Evolutionary conservation across 2,329 filamentous ascomycete species (phyloP).

Genomic region (Aspergillaceae sp.): DNA sequence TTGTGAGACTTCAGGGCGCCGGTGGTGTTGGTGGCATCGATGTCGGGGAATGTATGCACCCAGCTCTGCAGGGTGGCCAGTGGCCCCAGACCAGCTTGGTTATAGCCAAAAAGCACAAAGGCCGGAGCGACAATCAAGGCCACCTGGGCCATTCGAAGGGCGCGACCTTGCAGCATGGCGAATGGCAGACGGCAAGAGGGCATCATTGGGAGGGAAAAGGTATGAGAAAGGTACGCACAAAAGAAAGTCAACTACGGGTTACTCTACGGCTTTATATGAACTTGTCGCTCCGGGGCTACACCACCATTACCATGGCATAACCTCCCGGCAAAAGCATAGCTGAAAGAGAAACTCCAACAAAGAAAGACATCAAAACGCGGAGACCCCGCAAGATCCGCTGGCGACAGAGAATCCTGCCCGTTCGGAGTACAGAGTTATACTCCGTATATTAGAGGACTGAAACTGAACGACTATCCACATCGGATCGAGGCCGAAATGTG

Average conservation of each 20-base stretch:
- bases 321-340: no score
- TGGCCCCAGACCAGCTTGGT: constrained; percentile 16
- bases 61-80: constrained; percentile 17
- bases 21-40: constrained; percentile 38
- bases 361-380: background rate
- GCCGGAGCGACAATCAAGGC: constrained; percentile 15
- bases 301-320: no score
- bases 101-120: constrained; percentile 20
- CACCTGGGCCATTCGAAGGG: constrained; percentile 14
- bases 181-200: background rate
- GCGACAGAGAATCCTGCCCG: no score
- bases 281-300: no score
- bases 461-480: background rate
- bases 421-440: no score
- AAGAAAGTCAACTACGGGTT: no score
- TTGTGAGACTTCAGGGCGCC: constrained; percentile 12
- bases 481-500: background rate
- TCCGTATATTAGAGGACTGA: background rate
- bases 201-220: background rate
- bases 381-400: background rate
- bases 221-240: background rate
- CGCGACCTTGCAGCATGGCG: constrained; percentile 3
- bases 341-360: background rate
- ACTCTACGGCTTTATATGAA: no score
- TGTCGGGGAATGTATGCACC: constrained; percentile 45